Evolutionary conservation across 1,284 basidiomycete genomes (phyloP).

Genomic region (Athelia sp.): DNA sequence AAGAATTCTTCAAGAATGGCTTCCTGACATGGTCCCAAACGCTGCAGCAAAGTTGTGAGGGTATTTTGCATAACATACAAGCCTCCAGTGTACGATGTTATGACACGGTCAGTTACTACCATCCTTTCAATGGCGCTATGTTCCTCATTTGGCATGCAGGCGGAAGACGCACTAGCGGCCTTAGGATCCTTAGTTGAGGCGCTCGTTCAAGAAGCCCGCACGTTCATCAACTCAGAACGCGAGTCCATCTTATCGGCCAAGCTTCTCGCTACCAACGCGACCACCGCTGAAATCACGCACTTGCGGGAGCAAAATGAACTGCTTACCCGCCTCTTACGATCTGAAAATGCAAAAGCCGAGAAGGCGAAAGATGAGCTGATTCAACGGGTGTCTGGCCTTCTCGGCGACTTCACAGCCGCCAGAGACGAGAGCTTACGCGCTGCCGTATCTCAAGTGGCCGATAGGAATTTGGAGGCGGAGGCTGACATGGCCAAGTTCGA

Average conservation of each 20-base stretch:
- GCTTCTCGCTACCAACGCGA: constrained; percentile 43
- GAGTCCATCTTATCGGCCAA: constrained; percentile 47
- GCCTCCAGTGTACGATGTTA: constrained; percentile 38
- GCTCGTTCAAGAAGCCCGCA: constrained; percentile 53
- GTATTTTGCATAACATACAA: constrained; percentile 42
- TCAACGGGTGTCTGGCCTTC: constrained; percentile 63
- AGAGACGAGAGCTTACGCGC: constrained; percentile 67
- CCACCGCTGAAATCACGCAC: constrained; percentile 57
- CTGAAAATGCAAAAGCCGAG: constrained; percentile 62
- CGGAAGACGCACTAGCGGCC: constrained; percentile 49
- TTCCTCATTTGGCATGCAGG: constrained; percentile 20
- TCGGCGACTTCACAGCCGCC: constrained; percentile 66
- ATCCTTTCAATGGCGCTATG: background rate
- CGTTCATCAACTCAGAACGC: constrained; percentile 53
- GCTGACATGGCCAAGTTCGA: constrained; percentile 43
- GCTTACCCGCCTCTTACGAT: constrained; percentile 57
- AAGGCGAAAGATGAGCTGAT: constrained; percentile 70
- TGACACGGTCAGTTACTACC: constrained; percentile 29
- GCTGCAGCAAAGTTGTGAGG: constrained; percentile 43
- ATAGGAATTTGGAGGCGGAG: constrained; percentile 52
- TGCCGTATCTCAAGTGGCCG: constrained; percentile 49
- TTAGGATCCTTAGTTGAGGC: constrained; percentile 54
- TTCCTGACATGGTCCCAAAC: constrained; percentile 51
- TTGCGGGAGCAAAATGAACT: constrained; percentile 72
- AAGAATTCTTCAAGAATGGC: constrained; percentile 46